Conservation (phyloP, 1,284 basidiomycete genomes). For the Puccinia triticina region DNA sequence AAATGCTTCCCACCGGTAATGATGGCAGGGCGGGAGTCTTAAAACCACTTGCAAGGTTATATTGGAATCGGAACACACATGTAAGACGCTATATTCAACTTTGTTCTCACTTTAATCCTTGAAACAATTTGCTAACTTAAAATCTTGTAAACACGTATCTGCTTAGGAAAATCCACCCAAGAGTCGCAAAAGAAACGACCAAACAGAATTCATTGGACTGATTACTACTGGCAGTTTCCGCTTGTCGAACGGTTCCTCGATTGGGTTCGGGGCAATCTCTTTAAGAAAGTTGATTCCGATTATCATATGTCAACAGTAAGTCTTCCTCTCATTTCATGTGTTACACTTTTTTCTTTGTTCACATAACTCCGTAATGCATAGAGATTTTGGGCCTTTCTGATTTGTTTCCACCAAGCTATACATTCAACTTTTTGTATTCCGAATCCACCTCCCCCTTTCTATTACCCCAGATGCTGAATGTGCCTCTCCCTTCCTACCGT, state of each 20-base stretch:
- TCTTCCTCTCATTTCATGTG: neutral
- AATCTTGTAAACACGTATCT: neutral
- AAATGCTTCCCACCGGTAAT: constrained; percentile 20
- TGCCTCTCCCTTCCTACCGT: neutral
- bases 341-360: neutral
- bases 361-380: too few relatives aligned
- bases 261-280: constrained; percentile 35
- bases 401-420: neutral
- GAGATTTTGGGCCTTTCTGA: neutral
- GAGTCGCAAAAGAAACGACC: neutral
- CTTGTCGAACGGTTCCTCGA: constrained; percentile 27
- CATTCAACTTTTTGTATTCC: neutral
- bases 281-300: constrained; percentile 28
- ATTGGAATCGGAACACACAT: constrained; percentile 25
- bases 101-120: neutral
- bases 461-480: too few relatives aligned
- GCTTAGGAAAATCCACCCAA: constrained; percentile 11
- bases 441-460: neutral
- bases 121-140: neutral
- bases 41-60: constrained; percentile 32
- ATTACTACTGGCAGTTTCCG: constrained; percentile 28
- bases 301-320: constrained; percentile 8
- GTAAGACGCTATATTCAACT: neutral
- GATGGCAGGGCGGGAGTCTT: constrained; percentile 28
- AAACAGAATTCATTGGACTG: constrained; percentile 35